Evolutionary conservation across 768 basidiomycete genomes (phyloP).

Genomic region (Auriscalpium orientale): DNA sequence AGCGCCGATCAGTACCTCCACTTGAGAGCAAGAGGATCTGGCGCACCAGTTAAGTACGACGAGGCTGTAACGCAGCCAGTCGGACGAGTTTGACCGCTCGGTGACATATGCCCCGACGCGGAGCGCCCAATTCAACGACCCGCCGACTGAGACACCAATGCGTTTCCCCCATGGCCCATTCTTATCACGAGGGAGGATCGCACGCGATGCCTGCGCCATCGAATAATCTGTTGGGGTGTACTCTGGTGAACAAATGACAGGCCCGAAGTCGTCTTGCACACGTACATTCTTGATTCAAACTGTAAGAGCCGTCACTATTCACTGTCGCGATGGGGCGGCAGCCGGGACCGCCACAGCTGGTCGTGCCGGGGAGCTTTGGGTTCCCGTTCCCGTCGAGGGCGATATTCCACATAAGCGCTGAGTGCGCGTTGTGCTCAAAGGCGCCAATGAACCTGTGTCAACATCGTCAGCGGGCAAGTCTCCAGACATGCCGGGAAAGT

Average conservation of each 20-base stretch:
- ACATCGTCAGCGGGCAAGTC: not conserved
- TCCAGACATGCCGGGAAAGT: not conserved
- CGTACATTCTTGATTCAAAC: constrained; percentile 67
- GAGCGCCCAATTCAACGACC: constrained; percentile 48
- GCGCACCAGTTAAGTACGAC: constrained; percentile 72
- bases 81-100: constrained; percentile 39
- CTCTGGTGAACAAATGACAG: too few species aligned
- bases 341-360: constrained; percentile 51
- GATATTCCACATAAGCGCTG: constrained; percentile 70
- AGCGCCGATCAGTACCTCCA: too few species aligned
- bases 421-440: constrained; percentile 31
- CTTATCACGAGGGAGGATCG: constrained; percentile 57
- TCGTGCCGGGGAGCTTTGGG: constrained; percentile 59
- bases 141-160: constrained; percentile 56
- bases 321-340: constrained; percentile 64
- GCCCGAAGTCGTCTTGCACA: not conserved
- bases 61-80: constrained; percentile 59
- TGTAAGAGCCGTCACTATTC: constrained; percentile 55
- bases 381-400: constrained; percentile 55
- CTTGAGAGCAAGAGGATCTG: constrained; percentile 17
- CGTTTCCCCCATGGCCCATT: constrained; percentile 65
- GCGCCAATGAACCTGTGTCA: constrained; percentile 32
- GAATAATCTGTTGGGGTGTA: constrained; percentile 41
- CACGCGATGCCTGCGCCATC: constrained; percentile 72
- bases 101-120: constrained; percentile 64